phyloP scores from a whole-genome alignment of 371 early-diverging fungal genomes.

The Smittium mucronatum region DNA sequence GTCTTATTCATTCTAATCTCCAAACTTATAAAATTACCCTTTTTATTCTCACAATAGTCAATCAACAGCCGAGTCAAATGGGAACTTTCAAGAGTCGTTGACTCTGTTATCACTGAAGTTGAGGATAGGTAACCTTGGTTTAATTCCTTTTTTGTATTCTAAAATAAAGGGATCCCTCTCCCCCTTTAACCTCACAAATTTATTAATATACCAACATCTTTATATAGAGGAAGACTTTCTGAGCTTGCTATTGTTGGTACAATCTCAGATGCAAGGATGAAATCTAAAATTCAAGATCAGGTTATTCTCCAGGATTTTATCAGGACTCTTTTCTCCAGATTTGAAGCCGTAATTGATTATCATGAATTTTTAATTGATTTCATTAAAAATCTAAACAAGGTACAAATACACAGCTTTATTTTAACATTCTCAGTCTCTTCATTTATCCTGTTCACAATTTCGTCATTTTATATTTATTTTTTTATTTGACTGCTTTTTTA shows the following conservation, averaged over 20 bases:
- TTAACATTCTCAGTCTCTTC: too few relatives aligned
- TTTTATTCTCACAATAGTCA: too few relatives aligned
- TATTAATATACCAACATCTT: neutral
- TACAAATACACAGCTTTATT: too few relatives aligned
- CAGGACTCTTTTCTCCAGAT: constrained; percentile 64
- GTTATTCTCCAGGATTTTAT: constrained; percentile 68
- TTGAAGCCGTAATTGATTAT: constrained; percentile 68
- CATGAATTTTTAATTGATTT: constrained; percentile 53
- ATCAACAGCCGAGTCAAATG: constrained; percentile 28
- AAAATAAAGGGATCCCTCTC: too few relatives aligned
- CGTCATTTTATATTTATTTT: neutral
- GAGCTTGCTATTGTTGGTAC: neutral
- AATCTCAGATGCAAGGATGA: constrained; percentile 4
- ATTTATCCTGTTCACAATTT: neutral
- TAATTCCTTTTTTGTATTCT: neutral
- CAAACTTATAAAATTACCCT: too few relatives aligned
- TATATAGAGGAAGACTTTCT: neutral
- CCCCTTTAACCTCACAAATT: neutral
- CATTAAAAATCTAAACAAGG: constrained; percentile 17
- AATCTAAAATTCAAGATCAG: constrained; percentile 32
- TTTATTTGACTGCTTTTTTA: neutral
- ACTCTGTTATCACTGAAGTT: constrained; percentile 71
- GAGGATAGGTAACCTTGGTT: constrained; percentile 70
- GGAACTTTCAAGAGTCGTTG: constrained; percentile 72
- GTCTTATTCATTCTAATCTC: too few relatives aligned